Base-by-base conservation (phyloP, 1,284 basidiomycete species). In the Moesziomyces sp. region DNA sequence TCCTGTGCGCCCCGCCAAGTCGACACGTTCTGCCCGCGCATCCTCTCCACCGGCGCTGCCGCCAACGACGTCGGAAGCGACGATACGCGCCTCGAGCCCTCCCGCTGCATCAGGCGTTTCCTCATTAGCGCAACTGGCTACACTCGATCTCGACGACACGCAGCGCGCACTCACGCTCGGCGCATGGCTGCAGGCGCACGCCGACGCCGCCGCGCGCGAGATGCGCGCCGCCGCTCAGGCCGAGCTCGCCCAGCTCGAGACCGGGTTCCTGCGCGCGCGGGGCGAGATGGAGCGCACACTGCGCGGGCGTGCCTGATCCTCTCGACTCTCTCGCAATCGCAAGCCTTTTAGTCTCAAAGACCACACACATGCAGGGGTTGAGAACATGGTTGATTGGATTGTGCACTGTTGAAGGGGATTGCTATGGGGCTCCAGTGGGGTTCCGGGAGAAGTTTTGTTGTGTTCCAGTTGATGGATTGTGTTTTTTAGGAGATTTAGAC, bases 161-260 rank as follows among this genome's bases (percentile, higher is more conserved):
- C 53, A 76, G 53, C 43, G 65, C n/a, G 19, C 21, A 1, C 61
- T 68, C 63, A 71, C 76, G 23, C 35, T 78, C 18, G 76, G 68
- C n/a, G 52, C 60, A 19, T 78, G 74, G 74, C 35, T 78, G 23
- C 58, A 73, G 49, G 35, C 44, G 24, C 62, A 78, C 45, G 66
- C 73, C 3, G 58, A 72, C 4, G 50, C 50, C 3, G 73, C 76
- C 7, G 65, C 64, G 2, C 21, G 18, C 1, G 76, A 78, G 59
- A 75, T 76, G 76, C 48, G 67, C 5, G 28, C 47, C 6, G 28
- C 57, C 9, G 76, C 65, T 11, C 57, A 58, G 16, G 49, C 43
- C 23, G 51, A 70, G 26, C 47, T 78, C 28, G 52, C 48, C 3
- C 50, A 73, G 28, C 45, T 76, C 38, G 60, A 70, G 45, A 58